These are phyloP conservation scores for Aspergillus hortae DNA, from an alignment of 2,329 filamentous ascomycete genomes.

Conservation along the genomic window DNA sequence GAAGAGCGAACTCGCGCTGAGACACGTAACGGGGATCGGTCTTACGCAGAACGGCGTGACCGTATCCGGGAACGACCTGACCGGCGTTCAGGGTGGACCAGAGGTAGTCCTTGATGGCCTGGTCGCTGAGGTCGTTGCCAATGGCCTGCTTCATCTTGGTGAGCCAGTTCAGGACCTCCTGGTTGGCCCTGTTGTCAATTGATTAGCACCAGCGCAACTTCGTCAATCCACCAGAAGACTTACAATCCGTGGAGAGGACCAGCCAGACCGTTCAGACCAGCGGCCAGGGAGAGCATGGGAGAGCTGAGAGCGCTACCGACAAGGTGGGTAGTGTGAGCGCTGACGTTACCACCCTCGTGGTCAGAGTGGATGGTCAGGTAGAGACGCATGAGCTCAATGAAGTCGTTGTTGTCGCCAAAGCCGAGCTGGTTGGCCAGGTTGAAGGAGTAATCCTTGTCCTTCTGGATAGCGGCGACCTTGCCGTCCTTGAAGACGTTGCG, in stretches of 20 bases:
- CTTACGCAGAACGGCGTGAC: constrained; percentile 98
- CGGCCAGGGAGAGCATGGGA: constrained; percentile 92
- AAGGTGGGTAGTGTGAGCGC: constrained; percentile 96
- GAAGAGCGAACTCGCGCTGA: constrained; percentile 93
- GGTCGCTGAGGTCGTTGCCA: constrained; percentile 91
- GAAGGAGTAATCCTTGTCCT: constrained; percentile 99
- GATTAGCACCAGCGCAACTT: constrained; percentile 16
- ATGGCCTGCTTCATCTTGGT: constrained; percentile 96
- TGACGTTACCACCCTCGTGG: constrained; percentile 99
- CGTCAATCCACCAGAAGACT: constrained; percentile 13
- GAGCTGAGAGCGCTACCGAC: constrained; percentile 96
- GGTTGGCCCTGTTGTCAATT: constrained; percentile 65
- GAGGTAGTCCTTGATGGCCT: constrained; percentile 97
- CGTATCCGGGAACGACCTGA: constrained; percentile 96
- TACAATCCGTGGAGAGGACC: constrained; percentile 93
- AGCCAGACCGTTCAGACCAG: constrained; percentile 95
- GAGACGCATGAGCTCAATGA: constrained; percentile 95
- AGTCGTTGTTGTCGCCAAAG: constrained; percentile 91
- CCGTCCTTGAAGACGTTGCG: constrained; percentile 99
- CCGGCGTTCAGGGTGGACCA: constrained; percentile 95
- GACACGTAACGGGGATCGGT: constrained; percentile 98
- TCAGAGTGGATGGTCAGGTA: constrained; percentile 99
- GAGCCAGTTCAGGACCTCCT: constrained; percentile 99
- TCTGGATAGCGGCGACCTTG: constrained; percentile 92
- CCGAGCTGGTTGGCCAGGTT: constrained; percentile 99